phyloP scores from a whole-genome alignment of 441 rosid genomes.

The Codiaeum variegatum region DNA sequence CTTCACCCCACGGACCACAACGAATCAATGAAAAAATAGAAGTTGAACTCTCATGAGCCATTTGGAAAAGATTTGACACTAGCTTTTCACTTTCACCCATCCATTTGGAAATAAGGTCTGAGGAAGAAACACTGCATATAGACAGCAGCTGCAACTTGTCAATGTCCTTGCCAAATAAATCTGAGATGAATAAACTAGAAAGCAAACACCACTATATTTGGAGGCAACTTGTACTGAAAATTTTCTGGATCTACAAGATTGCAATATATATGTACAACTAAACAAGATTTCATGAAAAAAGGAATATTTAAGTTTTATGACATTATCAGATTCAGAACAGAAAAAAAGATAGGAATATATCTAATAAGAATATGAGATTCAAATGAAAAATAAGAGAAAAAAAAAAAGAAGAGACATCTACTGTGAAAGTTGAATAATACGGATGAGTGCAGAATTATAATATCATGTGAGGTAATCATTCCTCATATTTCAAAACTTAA shows the following conservation, averaged over 20 bases:
- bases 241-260: neutral
- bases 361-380: neutral
- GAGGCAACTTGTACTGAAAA: neutral
- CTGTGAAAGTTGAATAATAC: neutral
- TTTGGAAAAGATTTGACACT: conserved; percentile 83
- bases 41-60: conserved; percentile 92
- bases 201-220: neutral
- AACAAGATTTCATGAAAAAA: neutral
- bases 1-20: conserved; percentile 90
- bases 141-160: neutral
- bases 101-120: conserved; percentile 96
- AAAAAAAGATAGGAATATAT: neutral
- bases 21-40: conserved; percentile 85
- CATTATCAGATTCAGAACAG: neutral
- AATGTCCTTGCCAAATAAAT: neutral
- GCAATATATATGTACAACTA: neutral
- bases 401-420: neutral
- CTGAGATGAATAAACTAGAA: neutral
- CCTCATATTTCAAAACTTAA: neutral
- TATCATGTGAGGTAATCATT: neutral
- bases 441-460: neutral
- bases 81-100: conserved; percentile 99
- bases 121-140: conserved; percentile 66
- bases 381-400: neutral
- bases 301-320: neutral